Conservation (phyloP, 2,329 filamentous ascomycete genomes). For the Hymenoscyphus scutula region DNA sequence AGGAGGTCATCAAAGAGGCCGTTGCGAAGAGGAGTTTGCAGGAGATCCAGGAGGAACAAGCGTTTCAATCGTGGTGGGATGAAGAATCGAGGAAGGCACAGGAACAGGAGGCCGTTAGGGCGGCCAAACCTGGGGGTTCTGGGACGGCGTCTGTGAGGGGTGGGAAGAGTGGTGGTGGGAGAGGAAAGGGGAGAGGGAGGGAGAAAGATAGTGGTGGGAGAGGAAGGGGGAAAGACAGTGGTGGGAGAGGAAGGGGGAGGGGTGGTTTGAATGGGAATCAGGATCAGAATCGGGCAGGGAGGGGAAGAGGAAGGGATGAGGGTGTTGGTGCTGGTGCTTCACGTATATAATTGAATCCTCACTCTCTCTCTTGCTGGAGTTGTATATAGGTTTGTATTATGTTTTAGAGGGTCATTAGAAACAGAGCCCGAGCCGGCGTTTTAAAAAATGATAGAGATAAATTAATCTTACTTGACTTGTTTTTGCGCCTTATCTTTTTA, state of each 20-base stretch:
- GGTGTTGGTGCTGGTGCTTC: background rate
- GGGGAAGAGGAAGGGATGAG: constrained; percentile 4
- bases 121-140: constrained; percentile 14
- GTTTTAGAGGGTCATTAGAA: background rate
- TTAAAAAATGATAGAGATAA: background rate
- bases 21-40: constrained; percentile 84
- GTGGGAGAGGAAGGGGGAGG: constrained; percentile 8
- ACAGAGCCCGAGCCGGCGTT: background rate
- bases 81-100: constrained; percentile 73
- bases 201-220: background rate
- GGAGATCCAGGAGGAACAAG: constrained; percentile 95
- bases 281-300: constrained; percentile 1
- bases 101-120: constrained; percentile 32
- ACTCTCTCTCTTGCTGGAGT: background rate
- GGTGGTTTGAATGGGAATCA: constrained; percentile 6
- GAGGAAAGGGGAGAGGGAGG: constrained; percentile 17
- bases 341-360: background rate
- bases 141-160: constrained; percentile 22
- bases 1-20: constrained; percentile 77
- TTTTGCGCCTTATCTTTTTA: too few species aligned
- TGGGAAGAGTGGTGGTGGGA: constrained; percentile 26
- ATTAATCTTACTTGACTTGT: too few species aligned
- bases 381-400: background rate
- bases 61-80: constrained; percentile 96
- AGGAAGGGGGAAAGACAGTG: too few species aligned